phyloP scores from a whole-genome alignment of 2,329 filamentous ascomycete species.

The Botrytis fragariae region DNA sequence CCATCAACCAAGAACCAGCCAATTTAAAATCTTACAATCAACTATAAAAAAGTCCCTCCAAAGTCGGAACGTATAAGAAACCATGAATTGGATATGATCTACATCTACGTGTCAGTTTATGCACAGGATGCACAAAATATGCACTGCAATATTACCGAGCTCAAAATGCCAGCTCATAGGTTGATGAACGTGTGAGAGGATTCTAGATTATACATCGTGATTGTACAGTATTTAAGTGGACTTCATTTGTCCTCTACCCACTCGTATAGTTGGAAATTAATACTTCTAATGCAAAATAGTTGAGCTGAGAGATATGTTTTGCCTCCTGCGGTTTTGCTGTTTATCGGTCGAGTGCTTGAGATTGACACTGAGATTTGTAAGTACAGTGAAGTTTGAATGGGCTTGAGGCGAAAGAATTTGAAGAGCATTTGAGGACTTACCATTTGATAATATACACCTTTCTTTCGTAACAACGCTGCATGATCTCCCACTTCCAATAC shows the following conservation, averaged over 20 bases:
- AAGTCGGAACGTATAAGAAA: background rate
- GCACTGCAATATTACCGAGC: constrained; percentile 17
- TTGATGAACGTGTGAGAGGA: background rate
- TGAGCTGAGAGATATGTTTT: background rate
- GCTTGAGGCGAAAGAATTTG: background rate
- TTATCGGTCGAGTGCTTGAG: constrained; percentile 27
- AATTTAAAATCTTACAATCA: background rate
- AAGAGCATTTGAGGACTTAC: constrained; percentile 24
- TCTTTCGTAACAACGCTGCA: constrained; percentile 28
- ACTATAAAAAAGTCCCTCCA: background rate
- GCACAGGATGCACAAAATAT: constrained; percentile 17
- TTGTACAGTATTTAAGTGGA: constrained; percentile 5
- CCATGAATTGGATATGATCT: constrained; percentile 1
- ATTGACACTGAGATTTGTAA: constrained; percentile 26
- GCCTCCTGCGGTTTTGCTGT: background rate
- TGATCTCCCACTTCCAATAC: constrained; percentile 35
- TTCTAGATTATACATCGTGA: constrained; percentile 10
- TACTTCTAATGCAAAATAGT: background rate
- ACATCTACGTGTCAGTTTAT: constrained; percentile 19
- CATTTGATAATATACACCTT: constrained; percentile 37
- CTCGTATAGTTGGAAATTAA: background rate
- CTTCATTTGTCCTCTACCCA: background rate
- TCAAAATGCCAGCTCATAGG: constrained; percentile 19
- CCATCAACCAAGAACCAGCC: background rate
- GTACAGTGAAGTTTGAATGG: background rate